phyloP scores from a whole-genome alignment of 176 grass and related monocot species.

The Puya raimondii region DNA sequence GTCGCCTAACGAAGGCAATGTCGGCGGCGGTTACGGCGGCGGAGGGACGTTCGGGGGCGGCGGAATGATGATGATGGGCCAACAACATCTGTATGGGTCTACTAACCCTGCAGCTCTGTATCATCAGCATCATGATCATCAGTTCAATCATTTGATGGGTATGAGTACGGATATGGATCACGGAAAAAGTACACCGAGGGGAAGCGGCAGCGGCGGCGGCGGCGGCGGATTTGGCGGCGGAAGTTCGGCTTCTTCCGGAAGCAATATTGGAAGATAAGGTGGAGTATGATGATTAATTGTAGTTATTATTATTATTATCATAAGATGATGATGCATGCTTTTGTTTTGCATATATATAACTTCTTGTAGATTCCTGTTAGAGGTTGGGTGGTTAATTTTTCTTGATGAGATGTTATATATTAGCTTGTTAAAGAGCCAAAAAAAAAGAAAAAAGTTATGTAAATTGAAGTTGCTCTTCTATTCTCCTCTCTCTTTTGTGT shows the following conservation, averaged over 20 bases:
- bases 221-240: conserved; percentile 12
- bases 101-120: not conserved
- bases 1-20: conserved; percentile 16
- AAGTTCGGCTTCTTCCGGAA: conserved; percentile 24
- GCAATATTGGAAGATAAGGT: conserved; percentile 36
- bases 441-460: no score
- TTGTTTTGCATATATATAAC: no score
- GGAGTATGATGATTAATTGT: conserved; percentile 26
- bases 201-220: conserved; percentile 27
- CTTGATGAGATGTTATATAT: no score
- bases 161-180: conserved; percentile 14
- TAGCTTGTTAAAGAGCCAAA: no score
- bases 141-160: conserved; percentile 27
- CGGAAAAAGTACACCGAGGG: not conserved
- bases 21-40: conserved; percentile 4
- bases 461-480: no score
- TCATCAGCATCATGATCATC: conserved; percentile 18
- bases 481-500: no score
- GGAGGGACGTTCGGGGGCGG: conserved; percentile 10
- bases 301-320: not conserved
- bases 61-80: conserved; percentile 53
- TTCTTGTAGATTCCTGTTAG: no score
- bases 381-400: no score
- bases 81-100: conserved; percentile 52
- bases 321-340: no score